Conservation (phyloP, 1,284 basidiomycete genomes). For the Ganoderma leucocontextum region DNA sequence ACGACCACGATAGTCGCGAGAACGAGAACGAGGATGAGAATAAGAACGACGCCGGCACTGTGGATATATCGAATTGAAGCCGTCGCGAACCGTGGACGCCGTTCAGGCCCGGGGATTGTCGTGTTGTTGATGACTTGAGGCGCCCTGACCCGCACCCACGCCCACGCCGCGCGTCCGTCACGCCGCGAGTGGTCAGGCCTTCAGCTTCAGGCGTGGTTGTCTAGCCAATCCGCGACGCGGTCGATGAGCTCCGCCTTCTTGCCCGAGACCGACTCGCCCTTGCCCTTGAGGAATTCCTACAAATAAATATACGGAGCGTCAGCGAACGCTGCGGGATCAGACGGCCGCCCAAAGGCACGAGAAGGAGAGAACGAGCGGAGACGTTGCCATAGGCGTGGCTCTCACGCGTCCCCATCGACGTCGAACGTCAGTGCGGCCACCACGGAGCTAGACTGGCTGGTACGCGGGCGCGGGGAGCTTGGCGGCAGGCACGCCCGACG, state of each 20-base stretch:
- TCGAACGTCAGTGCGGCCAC: slow-evolving; percentile 16
- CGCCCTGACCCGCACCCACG: not conserved
- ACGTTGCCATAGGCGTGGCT: slow-evolving; percentile 26
- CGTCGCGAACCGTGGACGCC: not conserved
- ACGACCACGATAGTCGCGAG: slow-evolving; percentile 32
- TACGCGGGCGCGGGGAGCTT: slow-evolving; percentile 3
- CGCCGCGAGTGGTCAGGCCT: too few relatives aligned
- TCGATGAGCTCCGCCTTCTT: slow-evolving; percentile 77
- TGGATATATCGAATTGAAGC: not conserved
- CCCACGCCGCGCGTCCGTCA: not conserved
- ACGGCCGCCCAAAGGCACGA: slow-evolving; percentile 6
- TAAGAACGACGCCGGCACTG: not conserved
- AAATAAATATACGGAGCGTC: slow-evolving; percentile 13
- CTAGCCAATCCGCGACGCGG: slow-evolving; percentile 67
- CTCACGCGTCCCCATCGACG: slow-evolving; percentile 16
- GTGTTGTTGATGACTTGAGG: slow-evolving; percentile 7
- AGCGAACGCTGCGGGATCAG: slow-evolving; percentile 25
- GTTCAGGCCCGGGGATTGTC: slow-evolving; percentile 5
- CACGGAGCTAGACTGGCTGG: slow-evolving; percentile 23
- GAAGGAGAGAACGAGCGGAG: slow-evolving; percentile 12
- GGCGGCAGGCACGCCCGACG: slow-evolving; percentile 12
- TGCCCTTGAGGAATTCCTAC: slow-evolving; percentile 75
- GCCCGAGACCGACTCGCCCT: slow-evolving; percentile 65
- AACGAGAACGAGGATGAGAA: slow-evolving; percentile 11
- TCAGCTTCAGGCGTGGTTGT: slow-evolving; percentile 45